Evolutionary conservation across 2,329 filamentous ascomycete genomes (phyloP).

Genomic region (Diaporthe capsici): DNA sequence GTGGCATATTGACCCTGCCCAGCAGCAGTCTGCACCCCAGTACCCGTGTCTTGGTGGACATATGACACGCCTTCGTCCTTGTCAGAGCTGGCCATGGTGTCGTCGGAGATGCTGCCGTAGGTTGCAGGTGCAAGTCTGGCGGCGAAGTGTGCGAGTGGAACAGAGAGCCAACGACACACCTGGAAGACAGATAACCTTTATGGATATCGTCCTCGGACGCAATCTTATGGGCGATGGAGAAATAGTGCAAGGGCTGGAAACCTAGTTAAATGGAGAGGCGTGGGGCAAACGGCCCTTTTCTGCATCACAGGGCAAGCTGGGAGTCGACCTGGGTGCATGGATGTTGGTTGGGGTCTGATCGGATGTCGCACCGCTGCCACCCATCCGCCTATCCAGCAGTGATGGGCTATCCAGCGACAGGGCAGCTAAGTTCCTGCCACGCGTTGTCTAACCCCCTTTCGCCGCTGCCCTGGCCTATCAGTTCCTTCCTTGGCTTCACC

Average conservation of each 20-base stretch:
- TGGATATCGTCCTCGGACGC: slow-evolving; percentile 7
- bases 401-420: not conserved
- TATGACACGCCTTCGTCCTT: slow-evolving; percentile 36
- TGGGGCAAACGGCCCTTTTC: slow-evolving; percentile 33
- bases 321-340: slow-evolving; percentile 20
- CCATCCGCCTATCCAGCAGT: not conserved
- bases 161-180: not conserved
- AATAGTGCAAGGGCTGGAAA: not conserved
- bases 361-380: slow-evolving; percentile 26
- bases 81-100: slow-evolving; percentile 26
- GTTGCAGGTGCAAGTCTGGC: not conserved
- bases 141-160: not conserved
- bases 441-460: slow-evolving; percentile 25
- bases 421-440: slow-evolving; percentile 25
- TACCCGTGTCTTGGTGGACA: slow-evolving; percentile 31
- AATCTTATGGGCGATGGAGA: not conserved
- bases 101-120: not conserved
- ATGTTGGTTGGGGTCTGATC: not conserved
- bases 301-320: slow-evolving; percentile 23
- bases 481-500: slow-evolving; percentile 18
- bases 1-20: slow-evolving; percentile 62
- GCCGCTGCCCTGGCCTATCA: slow-evolving; percentile 10
- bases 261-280: slow-evolving; percentile 12
- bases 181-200: slow-evolving; percentile 7
- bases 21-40: slow-evolving; percentile 49